Evolutionary conservation across 2,329 filamentous ascomycete genomes (phyloP), one percentile per base, ranked within the genome.

Genomic region (Phoma sp.): DNA sequence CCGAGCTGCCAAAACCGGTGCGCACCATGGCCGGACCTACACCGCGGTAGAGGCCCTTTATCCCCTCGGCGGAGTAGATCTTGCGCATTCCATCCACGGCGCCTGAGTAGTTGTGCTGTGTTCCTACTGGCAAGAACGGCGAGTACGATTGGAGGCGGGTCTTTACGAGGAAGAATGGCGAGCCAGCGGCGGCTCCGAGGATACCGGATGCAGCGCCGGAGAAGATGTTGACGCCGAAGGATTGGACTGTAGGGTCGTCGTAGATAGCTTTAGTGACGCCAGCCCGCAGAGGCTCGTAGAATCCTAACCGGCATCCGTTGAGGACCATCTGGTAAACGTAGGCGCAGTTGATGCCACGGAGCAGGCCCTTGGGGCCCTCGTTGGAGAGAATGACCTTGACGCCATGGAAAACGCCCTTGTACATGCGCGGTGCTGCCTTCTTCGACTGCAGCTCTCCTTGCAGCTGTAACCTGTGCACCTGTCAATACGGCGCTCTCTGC

Each of bases 91-190:
- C 95, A 72, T 99, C 91, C 58, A 87, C 75, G 0, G 93, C 91
- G 75, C 93, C 93, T 63, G 84, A 86, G 78, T 99, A 99, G 61
- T 87, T 82, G 77, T 99, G 95, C 73, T 99, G 95, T n/a, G 95
- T 98, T 49, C 95, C 95, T 38, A 98, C 93, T 3, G 95, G 95
- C 10, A 95, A 83, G 76, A 93, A 95, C 4, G 93, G 90, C 33
- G 92, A 96, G 80, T 85, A 98, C 64, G 91, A 96, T 77, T 99
- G 95, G 53, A 99, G 82, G 38, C 95, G 86, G 3, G 95, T 99
- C 82, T 99, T 99, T 74, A 98, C 89, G 49, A 99, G 86, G 83
- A 99, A 99, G 78, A 99, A 98, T 2, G 95, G 95, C 48, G 91
- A 96, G 35, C 93, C 95, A 22, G 90, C 89, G n/a, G 90, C 90